phyloP scores from a whole-genome alignment of 257 asterid genomes.

The Galeopsis tetrahit region DNA sequence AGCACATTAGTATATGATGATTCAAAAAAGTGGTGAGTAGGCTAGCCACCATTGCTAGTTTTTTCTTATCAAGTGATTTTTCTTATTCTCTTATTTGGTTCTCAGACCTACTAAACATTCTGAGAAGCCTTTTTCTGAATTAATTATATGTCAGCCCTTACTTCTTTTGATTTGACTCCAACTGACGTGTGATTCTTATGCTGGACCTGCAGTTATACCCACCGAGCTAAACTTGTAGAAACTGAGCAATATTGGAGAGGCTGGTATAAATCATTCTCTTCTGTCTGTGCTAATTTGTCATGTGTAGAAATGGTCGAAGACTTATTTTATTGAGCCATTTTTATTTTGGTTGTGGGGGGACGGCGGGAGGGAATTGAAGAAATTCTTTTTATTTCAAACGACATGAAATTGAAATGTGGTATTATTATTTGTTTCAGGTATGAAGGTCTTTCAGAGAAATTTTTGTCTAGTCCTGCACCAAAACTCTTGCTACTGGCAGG shows the following conservation, averaged over 20 bases:
- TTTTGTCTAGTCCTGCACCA: conserved; percentile 80
- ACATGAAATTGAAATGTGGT: conserved; percentile 1
- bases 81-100: conserved; percentile 24
- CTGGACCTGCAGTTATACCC: conserved; percentile 68
- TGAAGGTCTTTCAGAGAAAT: conserved; percentile 95
- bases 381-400: conserved; percentile 9
- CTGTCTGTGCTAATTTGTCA: conserved; percentile 16
- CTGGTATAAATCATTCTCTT: conserved; percentile 61
- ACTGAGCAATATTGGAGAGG: conserved; percentile 96
- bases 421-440: conserved; percentile 64
- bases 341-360: neutral
- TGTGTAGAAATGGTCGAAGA: conserved; percentile 3
- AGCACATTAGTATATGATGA: conserved; percentile 81
- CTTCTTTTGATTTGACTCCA: conserved; percentile 1
- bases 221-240: conserved; percentile 86
- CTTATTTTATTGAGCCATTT: neutral
- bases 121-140: conserved; percentile 23
- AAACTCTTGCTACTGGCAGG: conserved; percentile 97
- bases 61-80: neutral
- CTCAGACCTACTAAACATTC: conserved; percentile 19
- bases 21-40: conserved; percentile 75
- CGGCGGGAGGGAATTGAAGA: neutral
- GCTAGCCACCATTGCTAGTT: conserved; percentile 19
- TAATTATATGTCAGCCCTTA: neutral
- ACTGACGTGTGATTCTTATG: conserved; percentile 28